Conservation (phyloP, 768 basidiomycete species). For the Dacryopinax spathularia region DNA sequence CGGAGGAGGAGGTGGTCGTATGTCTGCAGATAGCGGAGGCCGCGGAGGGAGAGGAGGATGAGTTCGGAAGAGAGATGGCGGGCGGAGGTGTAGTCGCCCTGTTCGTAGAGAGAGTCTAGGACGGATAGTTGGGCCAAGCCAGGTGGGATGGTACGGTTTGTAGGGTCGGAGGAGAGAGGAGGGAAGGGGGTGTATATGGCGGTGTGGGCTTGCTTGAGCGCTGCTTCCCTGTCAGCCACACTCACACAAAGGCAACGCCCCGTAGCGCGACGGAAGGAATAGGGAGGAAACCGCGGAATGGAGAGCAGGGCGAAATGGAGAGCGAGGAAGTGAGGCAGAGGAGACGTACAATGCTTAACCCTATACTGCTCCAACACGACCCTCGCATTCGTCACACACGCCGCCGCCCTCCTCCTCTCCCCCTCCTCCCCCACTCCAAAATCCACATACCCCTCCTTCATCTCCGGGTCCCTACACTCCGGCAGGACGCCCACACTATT, state of each 20-base stretch:
- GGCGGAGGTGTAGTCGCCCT: constrained; percentile 35
- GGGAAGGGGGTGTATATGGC: constrained; percentile 51
- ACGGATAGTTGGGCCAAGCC: constrained; percentile 26
- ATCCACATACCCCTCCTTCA: constrained; percentile 43
- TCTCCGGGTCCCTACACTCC: constrained; percentile 42
- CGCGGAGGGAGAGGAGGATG: constrained; percentile 40
- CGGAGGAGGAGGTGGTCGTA: constrained; percentile 67
- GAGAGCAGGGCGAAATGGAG: too few species aligned
- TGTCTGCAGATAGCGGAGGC: constrained; percentile 67
- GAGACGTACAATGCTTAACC: constrained; percentile 51
- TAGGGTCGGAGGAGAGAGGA: constrained; percentile 28
- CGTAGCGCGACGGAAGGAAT: too few species aligned
- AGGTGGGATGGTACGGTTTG: constrained; percentile 13
- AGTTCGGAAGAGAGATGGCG: constrained; percentile 37
- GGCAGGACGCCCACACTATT: constrained; percentile 74
- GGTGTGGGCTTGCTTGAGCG: constrained; percentile 43
- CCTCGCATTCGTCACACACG: constrained; percentile 44
- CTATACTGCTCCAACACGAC: constrained; percentile 64
- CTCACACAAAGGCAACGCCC: too few species aligned
- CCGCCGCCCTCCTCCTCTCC: constrained; percentile 36
- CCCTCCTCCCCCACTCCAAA: constrained; percentile 32
- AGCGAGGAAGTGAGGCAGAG: background rate
- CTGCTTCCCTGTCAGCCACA: constrained; percentile 25
- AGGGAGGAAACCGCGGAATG: too few species aligned
- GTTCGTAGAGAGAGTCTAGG: constrained; percentile 36